phyloP scores from a whole-genome alignment of 352 stramenopile species.

The Poterioochromonas sp. region DNA sequence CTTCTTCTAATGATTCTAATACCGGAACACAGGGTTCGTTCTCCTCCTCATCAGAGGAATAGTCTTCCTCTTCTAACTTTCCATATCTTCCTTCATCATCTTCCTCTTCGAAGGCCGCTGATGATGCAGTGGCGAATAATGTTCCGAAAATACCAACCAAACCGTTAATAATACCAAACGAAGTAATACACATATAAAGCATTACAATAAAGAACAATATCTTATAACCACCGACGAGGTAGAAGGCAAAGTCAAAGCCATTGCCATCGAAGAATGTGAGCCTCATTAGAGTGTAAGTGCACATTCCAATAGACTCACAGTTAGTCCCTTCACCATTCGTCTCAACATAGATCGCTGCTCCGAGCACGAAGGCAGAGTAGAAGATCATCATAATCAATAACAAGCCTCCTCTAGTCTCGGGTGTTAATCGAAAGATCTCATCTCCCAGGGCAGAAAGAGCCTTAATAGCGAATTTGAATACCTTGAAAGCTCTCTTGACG shows the following conservation, averaged over 20 bases:
- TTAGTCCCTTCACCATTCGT: neutral
- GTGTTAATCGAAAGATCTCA: conserved; percentile 4
- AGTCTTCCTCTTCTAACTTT: neutral
- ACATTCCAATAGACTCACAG: neutral
- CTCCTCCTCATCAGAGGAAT: no score
- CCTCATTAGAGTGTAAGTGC: neutral
- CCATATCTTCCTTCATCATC: neutral
- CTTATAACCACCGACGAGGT: neutral
- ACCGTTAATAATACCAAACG: conserved; percentile 20
- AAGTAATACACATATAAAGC: neutral
- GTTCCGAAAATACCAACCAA: conserved; percentile 15
- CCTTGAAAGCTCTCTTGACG: neutral
- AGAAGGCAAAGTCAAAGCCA: neutral
- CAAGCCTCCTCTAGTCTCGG: neutral
- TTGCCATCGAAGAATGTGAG: conserved; percentile 10
- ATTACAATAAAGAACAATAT: conserved; percentile 7
- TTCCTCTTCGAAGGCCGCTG: neutral
- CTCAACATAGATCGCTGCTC: neutral
- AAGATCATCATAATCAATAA: neutral
- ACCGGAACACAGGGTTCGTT: no score
- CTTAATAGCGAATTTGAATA: neutral
- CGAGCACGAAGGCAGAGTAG: conserved; percentile 2
- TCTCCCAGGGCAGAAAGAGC: neutral
- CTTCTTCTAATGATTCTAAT: no score
- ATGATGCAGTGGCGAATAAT: neutral